phyloP scores from a whole-genome alignment of 441 rosid genomes.

The Brassica hybrid region DNA sequence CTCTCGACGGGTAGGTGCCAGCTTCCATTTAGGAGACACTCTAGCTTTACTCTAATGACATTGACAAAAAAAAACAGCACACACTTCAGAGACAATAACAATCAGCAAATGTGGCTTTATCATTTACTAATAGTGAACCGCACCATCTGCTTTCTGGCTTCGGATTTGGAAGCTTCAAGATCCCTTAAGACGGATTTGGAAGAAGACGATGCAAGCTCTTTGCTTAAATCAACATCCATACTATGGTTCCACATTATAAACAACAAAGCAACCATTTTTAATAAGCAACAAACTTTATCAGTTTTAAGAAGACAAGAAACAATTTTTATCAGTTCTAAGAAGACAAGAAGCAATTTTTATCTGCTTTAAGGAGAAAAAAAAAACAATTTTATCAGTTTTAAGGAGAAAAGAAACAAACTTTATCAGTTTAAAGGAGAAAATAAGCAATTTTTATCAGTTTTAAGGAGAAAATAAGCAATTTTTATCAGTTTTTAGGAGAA shows the following conservation, averaged over 20 bases:
- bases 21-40: slow-evolving; percentile 58
- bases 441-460: neutral
- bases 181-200: slow-evolving; percentile 39
- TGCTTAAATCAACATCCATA: slow-evolving; percentile 81
- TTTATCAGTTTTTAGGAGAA: neutral
- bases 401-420: neutral
- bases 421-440: neutral
- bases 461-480: neutral
- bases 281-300: no score
- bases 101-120: slow-evolving; percentile 13
- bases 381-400: neutral
- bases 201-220: slow-evolving; percentile 65
- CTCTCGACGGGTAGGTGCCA: slow-evolving; percentile 74
- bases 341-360: neutral
- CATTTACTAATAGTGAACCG: neutral
- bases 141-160: slow-evolving; percentile 49
- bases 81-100: slow-evolving; percentile 14
- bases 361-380: neutral
- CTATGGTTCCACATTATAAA: slow-evolving; percentile 43
- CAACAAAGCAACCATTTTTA: neutral
- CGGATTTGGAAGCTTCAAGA: slow-evolving; percentile 43
- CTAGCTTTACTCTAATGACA: slow-evolving; percentile 48
- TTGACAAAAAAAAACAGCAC: no score
- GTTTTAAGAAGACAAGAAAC: no score
- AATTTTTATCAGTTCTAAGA: neutral